Evolutionary conservation across 2,329 filamentous ascomycete species (phyloP).

Genomic region (Epichloe sylvatica): DNA sequence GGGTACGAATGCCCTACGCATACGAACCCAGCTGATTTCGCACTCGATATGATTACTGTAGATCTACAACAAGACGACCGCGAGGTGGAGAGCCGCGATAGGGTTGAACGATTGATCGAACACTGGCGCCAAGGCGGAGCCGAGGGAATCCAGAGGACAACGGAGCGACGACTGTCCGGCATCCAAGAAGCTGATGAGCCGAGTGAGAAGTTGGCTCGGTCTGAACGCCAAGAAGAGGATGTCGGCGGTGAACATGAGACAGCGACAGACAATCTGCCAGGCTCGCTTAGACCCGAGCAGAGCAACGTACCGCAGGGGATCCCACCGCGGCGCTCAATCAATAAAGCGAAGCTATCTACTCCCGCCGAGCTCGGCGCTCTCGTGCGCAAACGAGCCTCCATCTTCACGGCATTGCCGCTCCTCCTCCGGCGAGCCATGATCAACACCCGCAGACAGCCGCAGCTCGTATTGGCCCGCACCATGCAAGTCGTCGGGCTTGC

Average conservation of each 20-base stretch:
- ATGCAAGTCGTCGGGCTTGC: conserved; percentile 54
- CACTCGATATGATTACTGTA: conserved; percentile 62
- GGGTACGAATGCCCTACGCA: conserved; percentile 53
- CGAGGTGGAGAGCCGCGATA: conserved; percentile 48
- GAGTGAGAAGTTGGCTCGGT: conserved; percentile 5
- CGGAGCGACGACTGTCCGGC: conserved; percentile 11
- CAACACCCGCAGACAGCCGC: conserved; percentile 54
- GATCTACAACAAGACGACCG: conserved; percentile 52
- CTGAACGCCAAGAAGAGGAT: not conserved
- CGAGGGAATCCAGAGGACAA: conserved; percentile 4
- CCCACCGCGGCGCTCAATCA: conserved; percentile 26
- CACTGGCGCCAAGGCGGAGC: conserved; percentile 31
- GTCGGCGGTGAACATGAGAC: not conserved
- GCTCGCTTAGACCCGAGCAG: not conserved
- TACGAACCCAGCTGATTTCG: conserved; percentile 67
- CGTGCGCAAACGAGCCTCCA: conserved; percentile 46
- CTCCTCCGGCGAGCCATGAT: conserved; percentile 53
- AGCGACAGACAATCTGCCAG: too few relatives aligned
- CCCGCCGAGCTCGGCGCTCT: conserved; percentile 61
- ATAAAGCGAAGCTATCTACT: conserved; percentile 39
- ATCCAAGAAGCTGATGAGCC: conserved; percentile 18
- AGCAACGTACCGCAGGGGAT: conserved; percentile 6
- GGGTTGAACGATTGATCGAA: conserved; percentile 46
- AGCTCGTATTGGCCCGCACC: conserved; percentile 47
- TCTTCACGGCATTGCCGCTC: conserved; percentile 50